Conservation (phyloP, 495 filamentous ascomycete species). For the Cairneyella variabilis region DNA sequence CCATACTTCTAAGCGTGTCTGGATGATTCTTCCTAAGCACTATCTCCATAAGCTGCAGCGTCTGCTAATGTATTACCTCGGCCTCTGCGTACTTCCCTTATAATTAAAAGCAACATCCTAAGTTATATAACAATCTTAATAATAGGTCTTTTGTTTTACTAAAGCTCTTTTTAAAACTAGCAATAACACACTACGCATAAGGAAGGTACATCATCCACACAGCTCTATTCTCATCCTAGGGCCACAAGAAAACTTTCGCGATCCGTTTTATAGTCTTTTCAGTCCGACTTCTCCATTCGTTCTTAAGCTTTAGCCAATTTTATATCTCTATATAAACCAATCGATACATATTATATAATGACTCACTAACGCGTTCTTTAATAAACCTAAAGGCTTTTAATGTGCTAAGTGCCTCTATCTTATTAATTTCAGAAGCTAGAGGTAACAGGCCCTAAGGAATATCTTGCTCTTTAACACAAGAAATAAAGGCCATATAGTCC, state of each 20-base stretch:
- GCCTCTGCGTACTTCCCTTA: no score
- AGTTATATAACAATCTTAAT: not conserved
- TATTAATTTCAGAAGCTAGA: slow-evolving; percentile 1
- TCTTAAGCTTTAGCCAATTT: slow-evolving; percentile 28
- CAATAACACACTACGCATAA: slow-evolving; percentile 6
- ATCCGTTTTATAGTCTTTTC: slow-evolving; percentile 15
- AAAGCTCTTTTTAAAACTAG: not conserved
- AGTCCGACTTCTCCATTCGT: slow-evolving; percentile 8
- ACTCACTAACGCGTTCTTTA: slow-evolving; percentile 1
- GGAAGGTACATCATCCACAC: slow-evolving; percentile 19
- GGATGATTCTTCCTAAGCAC: slow-evolving; percentile 21
- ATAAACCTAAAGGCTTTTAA: slow-evolving; percentile 16
- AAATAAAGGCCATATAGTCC: slow-evolving; percentile 39
- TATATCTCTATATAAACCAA: slow-evolving; percentile 42
- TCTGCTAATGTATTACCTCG: not conserved
- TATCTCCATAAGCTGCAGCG: no score
- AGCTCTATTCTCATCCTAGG: slow-evolving; percentile 10
- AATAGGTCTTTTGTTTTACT: not conserved
- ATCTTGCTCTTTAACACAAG: slow-evolving; percentile 4
- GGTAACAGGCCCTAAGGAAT: slow-evolving; percentile 5
- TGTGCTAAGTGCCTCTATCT: slow-evolving; percentile 13
- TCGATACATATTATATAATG: slow-evolving; percentile 33
- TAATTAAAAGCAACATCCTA: not conserved
- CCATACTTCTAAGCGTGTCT: slow-evolving; percentile 32
- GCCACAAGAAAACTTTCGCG: slow-evolving; percentile 12